Base-by-base conservation (phyloP, 306 rosid species). In the Vigna radiata region DNA sequence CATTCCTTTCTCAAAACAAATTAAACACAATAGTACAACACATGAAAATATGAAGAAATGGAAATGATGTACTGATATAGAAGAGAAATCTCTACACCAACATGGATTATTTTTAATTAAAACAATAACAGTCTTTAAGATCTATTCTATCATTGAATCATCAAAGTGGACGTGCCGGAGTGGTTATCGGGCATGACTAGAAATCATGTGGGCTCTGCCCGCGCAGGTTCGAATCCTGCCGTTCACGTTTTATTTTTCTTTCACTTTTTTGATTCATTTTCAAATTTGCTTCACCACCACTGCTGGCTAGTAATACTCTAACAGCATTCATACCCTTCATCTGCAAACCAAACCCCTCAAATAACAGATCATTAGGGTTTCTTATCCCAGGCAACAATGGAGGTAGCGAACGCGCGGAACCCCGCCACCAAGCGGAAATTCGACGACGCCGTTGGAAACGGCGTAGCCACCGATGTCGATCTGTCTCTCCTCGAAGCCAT, bases 401-500 rank as follows among this genome's bases (percentile, higher is more conserved):
- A 90, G 47, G 68, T 61, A 33, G 73, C 84, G 27, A 86, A 73
- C 62, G 49, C 66, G 14, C 82, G 82, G 43, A 84, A 81, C 73
- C 86, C 63, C 80, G 54, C 82, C 48, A 56, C 85, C 2, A 94
- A 94, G 75, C 97, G 98, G 60, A 87, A 87, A 54, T 86, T 89
- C n/a, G 85, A 89, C 60, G 94, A 85, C 60, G 50, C 31, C 76
- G n/a, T n/a, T n/a, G n/a, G n/a, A n/a, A 87, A 83, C 41, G 87
- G 85, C 73, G 10, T 23, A 7, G 43, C 21, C 59, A 54, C 53
- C 73, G 39, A 12, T 77, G 23, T 88, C 80, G 93, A 91, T 83
- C 83, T 91, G 8, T 85, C 97, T 16, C 90, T 94, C 15, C 83
- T 90, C 4, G 98, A 91, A 82, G 98, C 96, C 39, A 44, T 90